These are phyloP conservation scores for Middelhovenomyces tepae DNA, from an alignment of 805 yeast genomes.

Conservation along the genomic window DNA sequence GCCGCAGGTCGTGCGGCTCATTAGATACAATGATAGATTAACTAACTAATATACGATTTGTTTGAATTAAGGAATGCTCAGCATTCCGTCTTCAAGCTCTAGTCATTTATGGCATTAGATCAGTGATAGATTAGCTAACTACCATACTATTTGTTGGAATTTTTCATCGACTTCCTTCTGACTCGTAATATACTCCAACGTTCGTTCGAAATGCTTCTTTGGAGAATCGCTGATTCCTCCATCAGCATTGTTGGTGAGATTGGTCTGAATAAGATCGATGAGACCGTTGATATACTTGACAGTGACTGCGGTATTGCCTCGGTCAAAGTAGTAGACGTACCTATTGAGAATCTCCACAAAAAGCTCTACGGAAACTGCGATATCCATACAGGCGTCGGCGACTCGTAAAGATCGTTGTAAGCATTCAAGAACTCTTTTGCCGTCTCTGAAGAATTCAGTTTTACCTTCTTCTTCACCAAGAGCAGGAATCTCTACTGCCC, in stretches of 20 bases:
- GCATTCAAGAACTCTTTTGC: constrained; percentile 81
- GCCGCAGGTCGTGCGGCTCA: no score
- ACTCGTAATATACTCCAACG: constrained; percentile 57
- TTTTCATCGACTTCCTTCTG: constrained; percentile 66
- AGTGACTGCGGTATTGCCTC: constrained; percentile 63
- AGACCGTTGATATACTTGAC: constrained; percentile 75
- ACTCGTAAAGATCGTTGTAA: constrained; percentile 79
- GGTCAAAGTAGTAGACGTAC: constrained; percentile 76
- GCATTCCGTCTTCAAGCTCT: no score
- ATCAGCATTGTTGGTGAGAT: constrained; percentile 26
- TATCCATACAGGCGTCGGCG: constrained; percentile 91
- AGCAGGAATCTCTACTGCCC: constrained; percentile 63
- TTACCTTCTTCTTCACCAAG: constrained; percentile 38
- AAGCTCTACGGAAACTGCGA: constrained; percentile 60
- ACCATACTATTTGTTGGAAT: constrained; percentile 42
- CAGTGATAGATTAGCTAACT: no score
- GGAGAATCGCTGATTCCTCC: constrained; percentile 32
- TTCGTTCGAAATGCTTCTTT: constrained; percentile 55
- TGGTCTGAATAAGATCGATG: constrained; percentile 58
- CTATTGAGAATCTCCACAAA: constrained; percentile 86
- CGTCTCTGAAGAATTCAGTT: constrained; percentile 35
- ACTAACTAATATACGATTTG: not conserved
- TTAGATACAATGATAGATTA: no score
- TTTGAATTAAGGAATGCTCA: not conserved
- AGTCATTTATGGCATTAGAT: constrained; percentile 3